A percentile compares a stretch with the other conserved stretches of the same genome.
These are phyloP conservation scores for Clavaria fumosa DNA, from an alignment of 768 basidiomycete species.

Conservation along the genomic window DNA sequence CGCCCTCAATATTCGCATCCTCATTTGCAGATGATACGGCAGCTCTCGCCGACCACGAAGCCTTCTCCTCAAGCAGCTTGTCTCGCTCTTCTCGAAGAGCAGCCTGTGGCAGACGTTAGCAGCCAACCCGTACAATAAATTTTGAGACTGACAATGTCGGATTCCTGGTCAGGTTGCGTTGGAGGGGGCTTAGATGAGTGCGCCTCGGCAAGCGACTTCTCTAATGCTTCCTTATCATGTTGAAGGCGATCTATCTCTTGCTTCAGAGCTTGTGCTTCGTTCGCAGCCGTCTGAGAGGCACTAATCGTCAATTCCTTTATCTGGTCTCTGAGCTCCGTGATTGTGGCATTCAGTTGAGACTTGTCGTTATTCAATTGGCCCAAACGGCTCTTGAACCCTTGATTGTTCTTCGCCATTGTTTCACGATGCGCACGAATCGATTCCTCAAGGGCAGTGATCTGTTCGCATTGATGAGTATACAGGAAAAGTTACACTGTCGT, in stretches of 20 bases:
- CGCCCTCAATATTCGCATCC: slow-evolving; percentile 15
- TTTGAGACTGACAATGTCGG: slow-evolving; percentile 22
- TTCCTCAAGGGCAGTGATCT: slow-evolving; percentile 31
- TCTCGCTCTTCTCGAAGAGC: slow-evolving; percentile 45
- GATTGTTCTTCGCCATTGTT: slow-evolving; percentile 14
- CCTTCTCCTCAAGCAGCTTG: slow-evolving; percentile 44
- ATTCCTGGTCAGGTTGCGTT: slow-evolving; percentile 18
- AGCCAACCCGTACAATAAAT: no score
- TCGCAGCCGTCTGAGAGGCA: not conserved
- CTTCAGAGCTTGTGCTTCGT: slow-evolving; percentile 8
- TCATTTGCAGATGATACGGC: slow-evolving; percentile 15
- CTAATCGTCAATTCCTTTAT: no score
- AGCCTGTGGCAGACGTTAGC: slow-evolving; percentile 16
- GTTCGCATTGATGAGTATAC: slow-evolving; percentile 1
- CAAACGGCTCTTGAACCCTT: slow-evolving; percentile 17
- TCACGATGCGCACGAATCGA: slow-evolving; percentile 24
- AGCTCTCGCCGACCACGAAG: slow-evolving; percentile 22
- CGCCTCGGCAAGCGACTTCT: slow-evolving; percentile 7
- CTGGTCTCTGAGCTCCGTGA: slow-evolving; percentile 24
- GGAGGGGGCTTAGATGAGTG: no score
- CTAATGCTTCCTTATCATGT: slow-evolving; percentile 5
- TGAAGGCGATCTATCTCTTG: slow-evolving; percentile 4
- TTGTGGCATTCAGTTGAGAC: slow-evolving; percentile 22
- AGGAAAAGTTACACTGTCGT: slow-evolving; percentile 6
- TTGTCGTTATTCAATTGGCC: slow-evolving; percentile 24